Evolutionary conservation across 352 stramenopile species (phyloP).

Genomic region (Pythium vanterpoolii): DNA sequence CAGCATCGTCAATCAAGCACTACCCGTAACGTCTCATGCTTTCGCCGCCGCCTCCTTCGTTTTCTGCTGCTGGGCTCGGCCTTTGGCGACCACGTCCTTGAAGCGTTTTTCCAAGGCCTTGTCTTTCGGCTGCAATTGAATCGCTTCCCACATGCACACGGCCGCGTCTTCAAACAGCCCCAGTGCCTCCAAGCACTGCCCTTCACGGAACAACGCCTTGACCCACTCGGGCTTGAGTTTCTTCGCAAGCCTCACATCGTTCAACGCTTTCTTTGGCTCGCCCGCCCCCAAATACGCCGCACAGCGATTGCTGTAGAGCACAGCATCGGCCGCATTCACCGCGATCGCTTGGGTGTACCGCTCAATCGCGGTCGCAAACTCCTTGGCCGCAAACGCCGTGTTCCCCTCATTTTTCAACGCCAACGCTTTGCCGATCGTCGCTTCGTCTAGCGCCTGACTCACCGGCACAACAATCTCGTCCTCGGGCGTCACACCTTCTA

Average conservation of each 20-base stretch:
- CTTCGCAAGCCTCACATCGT: conserved; percentile 75
- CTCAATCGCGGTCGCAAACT: conserved; percentile 47
- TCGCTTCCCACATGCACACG: conserved; percentile 66
- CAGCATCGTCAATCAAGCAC: neutral
- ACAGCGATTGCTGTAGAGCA: conserved; percentile 84
- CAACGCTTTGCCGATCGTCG: conserved; percentile 34
- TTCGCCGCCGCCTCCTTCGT: neutral
- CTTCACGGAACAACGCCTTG: conserved; percentile 83
- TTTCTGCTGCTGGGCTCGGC: conserved; percentile 36
- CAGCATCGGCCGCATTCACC: conserved; percentile 49
- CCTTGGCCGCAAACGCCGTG: conserved; percentile 62
- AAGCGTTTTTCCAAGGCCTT: conserved; percentile 79
- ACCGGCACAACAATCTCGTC: conserved; percentile 49
- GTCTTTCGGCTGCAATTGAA: conserved; percentile 71
- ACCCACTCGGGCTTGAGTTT: conserved; percentile 82
- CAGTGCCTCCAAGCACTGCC: conserved; percentile 76
- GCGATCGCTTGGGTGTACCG: conserved; percentile 65
- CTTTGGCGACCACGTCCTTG: conserved; percentile 72
- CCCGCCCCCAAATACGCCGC: conserved; percentile 55
- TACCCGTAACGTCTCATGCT: conserved; percentile 17
- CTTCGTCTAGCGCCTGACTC: conserved; percentile 35
- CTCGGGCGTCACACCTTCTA: conserved; percentile 37
- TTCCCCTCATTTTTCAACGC: conserved; percentile 70
- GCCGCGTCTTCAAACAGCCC: conserved; percentile 72
- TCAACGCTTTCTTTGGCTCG: conserved; percentile 61